Evolutionary conservation across 2,329 filamentous ascomycete genomes (phyloP), one percentile per base, ranked within the genome.

Genomic region (Phialophora expanda): DNA sequence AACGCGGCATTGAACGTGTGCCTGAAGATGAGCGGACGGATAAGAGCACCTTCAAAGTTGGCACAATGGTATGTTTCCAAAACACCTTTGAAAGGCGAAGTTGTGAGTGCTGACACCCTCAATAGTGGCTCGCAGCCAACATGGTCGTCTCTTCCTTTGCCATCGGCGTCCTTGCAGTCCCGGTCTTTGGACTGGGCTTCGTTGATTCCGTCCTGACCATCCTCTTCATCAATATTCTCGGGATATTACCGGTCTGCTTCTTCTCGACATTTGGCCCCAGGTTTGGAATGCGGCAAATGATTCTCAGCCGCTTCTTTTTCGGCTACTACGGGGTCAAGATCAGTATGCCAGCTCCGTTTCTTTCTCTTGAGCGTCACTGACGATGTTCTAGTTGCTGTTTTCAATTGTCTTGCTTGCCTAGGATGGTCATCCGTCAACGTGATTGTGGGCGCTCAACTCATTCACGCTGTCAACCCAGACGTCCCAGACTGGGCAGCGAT

Each of bases 211-310:
- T 90, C 38, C 79, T 94, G 54, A 85, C 88, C 34, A 88, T 90
- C 66, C 76, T 94, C 60, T 91, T 93, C 78, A 86, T 93, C 80
- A 93, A 93, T 72, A 74, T 92, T 4, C 80, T 94, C 9, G 90
- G 89, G n/a, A 84, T 90, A 56, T 74, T 88, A 56, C 89, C 90
- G 0, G 90, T 92, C 17, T 89, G 86, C 74, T 92, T 89, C 78
- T 93, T 93, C 81, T 90, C 89, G 1, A 90, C 87, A 20, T 92
- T 93, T 74, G 90, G 91, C 2, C 88, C 91, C 2, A 80, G 80
- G 8, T 92, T 92, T 70, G 91, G 90, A 3, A 81, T 93, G 69
- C 86, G 91, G 62, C 91, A 93, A 74, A 92, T 93, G 88, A 89
- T 93, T 1, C 82, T 93, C n/a, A 88, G 89, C 11, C 83, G 90